Evolutionary conservation across 371 early-diverging fungal genomes (phyloP).

Genomic region (Massospora cicadina): DNA sequence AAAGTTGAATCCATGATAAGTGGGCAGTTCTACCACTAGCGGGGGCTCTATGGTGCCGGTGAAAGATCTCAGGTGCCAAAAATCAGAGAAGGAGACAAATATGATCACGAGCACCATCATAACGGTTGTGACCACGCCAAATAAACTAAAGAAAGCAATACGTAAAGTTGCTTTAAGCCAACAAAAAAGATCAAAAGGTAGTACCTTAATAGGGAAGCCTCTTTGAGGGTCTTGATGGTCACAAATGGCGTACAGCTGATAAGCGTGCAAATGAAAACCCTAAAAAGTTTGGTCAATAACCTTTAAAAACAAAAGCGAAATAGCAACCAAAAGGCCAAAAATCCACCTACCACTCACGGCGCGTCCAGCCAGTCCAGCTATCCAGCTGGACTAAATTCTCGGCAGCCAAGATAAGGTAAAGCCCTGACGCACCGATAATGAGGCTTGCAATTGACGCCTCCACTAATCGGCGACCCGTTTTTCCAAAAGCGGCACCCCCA

Average conservation of each 20-base stretch:
- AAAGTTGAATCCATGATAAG: slow-evolving; percentile 56
- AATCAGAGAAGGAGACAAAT: slow-evolving; percentile 19
- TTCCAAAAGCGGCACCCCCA: slow-evolving; percentile 45
- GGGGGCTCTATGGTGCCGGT: slow-evolving; percentile 19
- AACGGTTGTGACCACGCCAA: slow-evolving; percentile 33
- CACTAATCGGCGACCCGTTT: slow-evolving; percentile 30
- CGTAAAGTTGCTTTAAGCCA: too few relatives aligned
- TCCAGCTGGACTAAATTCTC: slow-evolving; percentile 6
- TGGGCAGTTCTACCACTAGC: slow-evolving; percentile 32
- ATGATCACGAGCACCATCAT: slow-evolving; percentile 25
- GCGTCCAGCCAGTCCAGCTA: slow-evolving; percentile 3
- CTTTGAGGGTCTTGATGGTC: slow-evolving; percentile 34
- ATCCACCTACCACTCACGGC: slow-evolving; percentile 9
- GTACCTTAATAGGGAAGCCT: slow-evolving; percentile 30
- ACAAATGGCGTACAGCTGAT: slow-evolving; percentile 28
- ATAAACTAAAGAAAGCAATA: slow-evolving; percentile 17
- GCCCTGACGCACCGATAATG: slow-evolving; percentile 6
- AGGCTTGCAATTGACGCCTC: not conserved
- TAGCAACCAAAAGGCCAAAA: too few relatives aligned
- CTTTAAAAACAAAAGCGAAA: too few relatives aligned
- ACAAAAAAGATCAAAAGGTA: not conserved
- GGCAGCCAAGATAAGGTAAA: slow-evolving; percentile 8
- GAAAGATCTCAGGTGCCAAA: slow-evolving; percentile 16
- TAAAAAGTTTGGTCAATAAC: not conserved
- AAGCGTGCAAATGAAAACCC: slow-evolving; percentile 28